Evolutionary conservation across 1,284 basidiomycete genomes (phyloP), one percentile per base, ranked within the genome.

Genomic region (Boletellus deceptivus): DNA sequence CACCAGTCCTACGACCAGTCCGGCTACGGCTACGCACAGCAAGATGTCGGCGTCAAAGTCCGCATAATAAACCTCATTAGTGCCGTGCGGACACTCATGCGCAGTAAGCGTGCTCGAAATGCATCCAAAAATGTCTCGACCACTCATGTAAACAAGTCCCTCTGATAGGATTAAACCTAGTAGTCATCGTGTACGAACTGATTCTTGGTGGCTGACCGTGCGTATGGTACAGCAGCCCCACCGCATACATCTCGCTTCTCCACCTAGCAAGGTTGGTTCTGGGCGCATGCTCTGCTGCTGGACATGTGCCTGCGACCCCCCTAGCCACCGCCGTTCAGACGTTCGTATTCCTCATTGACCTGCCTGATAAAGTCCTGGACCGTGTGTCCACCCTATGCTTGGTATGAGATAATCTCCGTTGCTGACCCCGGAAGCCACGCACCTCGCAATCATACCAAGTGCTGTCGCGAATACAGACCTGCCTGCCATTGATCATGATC

Each of bases 21-120:
- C 48, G 78, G 78, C 29, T 83, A 80, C 53, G 77, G 77, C 31
- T 70, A 62, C 20, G 72, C 63, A 48, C 75, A 67, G 57, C 80
- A 72, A 59, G 91, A 91, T 27, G 72, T 81, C 52, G 79, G 88
- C 36, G 75, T 98, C 57, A 98, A 98, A 74, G 83, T 82, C 50
- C 84, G 91, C 63, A 70, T 97, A 44, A 85, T 98, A 67, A 91
- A 93, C 70, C 79, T 98, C 60, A 98, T 98, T 57, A 82, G 88
- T 58, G 95, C 95, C 25, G 93, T 98, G 52, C 78, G 95, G 70
- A 98, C 93, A 49, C 76, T 98, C 56, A 89, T 98, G 88, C 83
- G 96, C 70, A 93, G 95, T 98, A 69, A 66, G 64, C 65, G 35
- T 69, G 63, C 62, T 65, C 45, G n/a, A 52, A 43, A 46, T 51